Percentiles rank a stretch among this genome's conserved stretches.
phyloP scores from a whole-genome alignment of 345 rosid species.

The Garcia nutans region DNA sequence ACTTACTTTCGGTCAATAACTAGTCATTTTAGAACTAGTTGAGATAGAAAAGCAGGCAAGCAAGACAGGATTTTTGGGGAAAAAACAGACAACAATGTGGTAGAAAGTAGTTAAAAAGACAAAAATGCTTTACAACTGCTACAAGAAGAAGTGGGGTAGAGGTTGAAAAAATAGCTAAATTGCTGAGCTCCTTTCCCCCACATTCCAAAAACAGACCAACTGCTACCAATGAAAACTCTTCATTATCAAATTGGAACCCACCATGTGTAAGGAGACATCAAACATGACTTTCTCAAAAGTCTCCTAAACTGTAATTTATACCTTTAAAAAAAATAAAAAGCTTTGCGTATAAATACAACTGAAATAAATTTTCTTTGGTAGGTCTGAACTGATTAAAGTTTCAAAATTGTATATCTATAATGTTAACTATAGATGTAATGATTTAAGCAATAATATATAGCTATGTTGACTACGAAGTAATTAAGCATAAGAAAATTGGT shows the following conservation, averaged over 20 bases:
- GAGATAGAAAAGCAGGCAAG: conserved; percentile 1
- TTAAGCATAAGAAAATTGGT: neutral
- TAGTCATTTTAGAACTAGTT: neutral
- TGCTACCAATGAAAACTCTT: conserved; percentile 36
- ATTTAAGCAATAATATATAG: neutral
- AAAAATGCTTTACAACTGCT: conserved; percentile 43
- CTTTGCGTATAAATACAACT: conserved; percentile 22
- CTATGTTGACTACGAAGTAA: conserved; percentile 20
- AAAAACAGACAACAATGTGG: conserved; percentile 11
- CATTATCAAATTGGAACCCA: conserved; percentile 9
- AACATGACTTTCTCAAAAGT: conserved; percentile 27
- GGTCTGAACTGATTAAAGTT: conserved; percentile 21
- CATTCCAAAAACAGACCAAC: conserved; percentile 42
- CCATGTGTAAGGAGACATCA: conserved; percentile 13
- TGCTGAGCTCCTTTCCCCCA: conserved; percentile 54
- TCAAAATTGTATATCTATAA: conserved; percentile 1
- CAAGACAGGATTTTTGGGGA: conserved; percentile 9
- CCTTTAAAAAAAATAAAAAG: neutral
- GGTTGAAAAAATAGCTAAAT: conserved; percentile 39
- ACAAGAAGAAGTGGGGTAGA: conserved; percentile 34
- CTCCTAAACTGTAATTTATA: conserved; percentile 30
- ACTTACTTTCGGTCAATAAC: neutral
- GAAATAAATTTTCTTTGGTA: conserved; percentile 28
- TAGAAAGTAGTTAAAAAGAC: conserved; percentile 30
- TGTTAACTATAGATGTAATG: conserved; percentile 23